phyloP scores from a whole-genome alignment of 139 green algal genomes.

The Haematococcus sp. region DNA sequence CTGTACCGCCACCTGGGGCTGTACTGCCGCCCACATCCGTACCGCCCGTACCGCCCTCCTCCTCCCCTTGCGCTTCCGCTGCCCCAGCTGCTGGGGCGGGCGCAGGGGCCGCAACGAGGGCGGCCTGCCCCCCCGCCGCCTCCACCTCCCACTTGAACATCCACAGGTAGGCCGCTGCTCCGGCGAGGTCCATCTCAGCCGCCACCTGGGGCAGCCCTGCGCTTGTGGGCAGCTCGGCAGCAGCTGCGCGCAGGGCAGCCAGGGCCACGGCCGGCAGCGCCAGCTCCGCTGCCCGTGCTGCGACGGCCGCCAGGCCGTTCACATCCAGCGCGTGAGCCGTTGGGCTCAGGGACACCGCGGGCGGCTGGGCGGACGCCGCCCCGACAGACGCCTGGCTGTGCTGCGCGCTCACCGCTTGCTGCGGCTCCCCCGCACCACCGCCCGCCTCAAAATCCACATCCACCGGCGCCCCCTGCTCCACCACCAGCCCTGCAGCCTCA shows the following conservation, averaged over 20 bases:
- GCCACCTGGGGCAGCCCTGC: background rate
- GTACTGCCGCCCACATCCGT: background rate
- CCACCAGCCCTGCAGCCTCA: background rate
- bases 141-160: background rate
- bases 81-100: too few relatives aligned
- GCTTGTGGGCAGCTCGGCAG: background rate
- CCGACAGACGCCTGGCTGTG: background rate
- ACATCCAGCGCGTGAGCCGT: background rate
- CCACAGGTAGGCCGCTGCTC: constrained; percentile 2
- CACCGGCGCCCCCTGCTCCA: background rate
- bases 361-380: background rate
- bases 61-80: background rate
- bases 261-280: background rate
- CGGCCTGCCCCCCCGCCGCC: background rate
- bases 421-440: too few relatives aligned
- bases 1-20: background rate
- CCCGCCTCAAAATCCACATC: too few relatives aligned
- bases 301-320: background rate
- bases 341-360: background rate
- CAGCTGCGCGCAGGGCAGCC: background rate
- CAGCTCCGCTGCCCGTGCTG: background rate
- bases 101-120: background rate
- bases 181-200: constrained; percentile 2
- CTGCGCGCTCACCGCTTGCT: background rate
- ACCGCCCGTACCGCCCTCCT: background rate